Evolutionary conservation across 176 grass and related monocot species (phyloP).

Genomic region (Avena atlantica): DNA sequence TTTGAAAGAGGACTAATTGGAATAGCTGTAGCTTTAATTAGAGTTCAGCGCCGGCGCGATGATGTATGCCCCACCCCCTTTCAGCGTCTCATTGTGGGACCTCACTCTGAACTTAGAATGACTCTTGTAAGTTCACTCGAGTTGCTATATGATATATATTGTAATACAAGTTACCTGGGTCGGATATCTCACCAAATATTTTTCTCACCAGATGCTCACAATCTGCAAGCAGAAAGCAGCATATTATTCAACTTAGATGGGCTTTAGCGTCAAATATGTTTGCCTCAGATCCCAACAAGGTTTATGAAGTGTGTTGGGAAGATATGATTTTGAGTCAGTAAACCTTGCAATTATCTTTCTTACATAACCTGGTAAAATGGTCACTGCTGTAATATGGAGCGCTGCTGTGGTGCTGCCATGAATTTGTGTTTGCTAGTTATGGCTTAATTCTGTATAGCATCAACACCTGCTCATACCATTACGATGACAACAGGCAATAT

Average conservation of each 20-base stretch:
- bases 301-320: slow-evolving; percentile 13
- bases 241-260: slow-evolving; percentile 27
- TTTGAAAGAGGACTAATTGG: slow-evolving; percentile 35
- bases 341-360: no score
- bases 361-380: neutral
- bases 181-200: slow-evolving; percentile 29
- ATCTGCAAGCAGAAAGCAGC: slow-evolving; percentile 20
- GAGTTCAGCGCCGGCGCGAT: neutral
- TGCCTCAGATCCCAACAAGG: neutral
- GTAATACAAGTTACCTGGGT: slow-evolving; percentile 9
- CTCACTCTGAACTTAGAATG: neutral
- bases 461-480: neutral
- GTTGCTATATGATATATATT: slow-evolving; percentile 25
- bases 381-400: neutral
- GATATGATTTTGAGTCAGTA: slow-evolving; percentile 7
- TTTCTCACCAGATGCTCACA: slow-evolving; percentile 41
- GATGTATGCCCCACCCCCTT: neutral
- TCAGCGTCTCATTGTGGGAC: neutral
- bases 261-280: slow-evolving; percentile 29
- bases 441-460: neutral
- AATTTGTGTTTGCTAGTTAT: neutral
- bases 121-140: slow-evolving; percentile 44
- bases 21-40: slow-evolving; percentile 45
- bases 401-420: neutral
- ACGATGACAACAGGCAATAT: neutral